phyloP scores from a whole-genome alignment of 2,329 filamentous ascomycete genomes.

The Aspergillus brunneoviolaceus region DNA sequence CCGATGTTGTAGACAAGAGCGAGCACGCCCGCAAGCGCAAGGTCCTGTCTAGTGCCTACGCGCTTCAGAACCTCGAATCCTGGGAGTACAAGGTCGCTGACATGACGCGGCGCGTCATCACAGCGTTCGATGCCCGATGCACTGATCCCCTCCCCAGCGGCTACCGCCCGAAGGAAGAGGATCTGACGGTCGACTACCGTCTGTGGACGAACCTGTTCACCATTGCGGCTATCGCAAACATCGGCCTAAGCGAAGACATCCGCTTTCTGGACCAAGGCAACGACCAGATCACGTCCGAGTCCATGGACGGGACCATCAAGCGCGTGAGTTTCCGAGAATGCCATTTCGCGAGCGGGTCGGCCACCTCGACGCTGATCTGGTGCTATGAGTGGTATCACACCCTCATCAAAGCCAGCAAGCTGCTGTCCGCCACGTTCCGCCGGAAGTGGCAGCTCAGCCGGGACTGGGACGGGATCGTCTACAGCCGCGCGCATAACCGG shows the following conservation, averaged over 20 bases:
- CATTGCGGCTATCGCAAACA: conserved; percentile 41
- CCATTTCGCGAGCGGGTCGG: conserved; percentile 13
- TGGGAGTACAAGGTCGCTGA: conserved; percentile 46
- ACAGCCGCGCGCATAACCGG: conserved; percentile 21
- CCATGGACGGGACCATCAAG: conserved; percentile 21
- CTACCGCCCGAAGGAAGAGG: conserved; percentile 13
- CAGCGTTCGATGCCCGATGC: conserved; percentile 37
- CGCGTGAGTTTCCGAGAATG: conserved; percentile 22
- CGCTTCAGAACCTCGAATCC: conserved; percentile 41
- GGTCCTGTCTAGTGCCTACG: conserved; percentile 39
- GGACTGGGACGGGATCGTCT: conserved; percentile 23
- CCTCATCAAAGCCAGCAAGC: conserved; percentile 16
- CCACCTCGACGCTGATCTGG: conserved; percentile 24
- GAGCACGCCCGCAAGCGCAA: conserved; percentile 43
- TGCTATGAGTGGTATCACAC: conserved; percentile 23
- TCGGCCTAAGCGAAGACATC: conserved; percentile 38
- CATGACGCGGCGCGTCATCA: conserved; percentile 33
- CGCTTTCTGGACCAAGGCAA: conserved; percentile 38
- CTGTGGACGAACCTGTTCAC: conserved; percentile 41
- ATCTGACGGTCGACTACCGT: conserved; percentile 36
- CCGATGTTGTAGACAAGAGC: conserved; percentile 40
- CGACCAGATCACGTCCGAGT: conserved; percentile 28
- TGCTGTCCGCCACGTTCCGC: conserved; percentile 21
- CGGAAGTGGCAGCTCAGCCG: conserved; percentile 19
- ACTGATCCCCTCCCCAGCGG: conserved; percentile 19